phyloP scores from a whole-genome alignment of 2,329 filamentous ascomycete species.

The Sporothrix brunneoviolacea region DNA sequence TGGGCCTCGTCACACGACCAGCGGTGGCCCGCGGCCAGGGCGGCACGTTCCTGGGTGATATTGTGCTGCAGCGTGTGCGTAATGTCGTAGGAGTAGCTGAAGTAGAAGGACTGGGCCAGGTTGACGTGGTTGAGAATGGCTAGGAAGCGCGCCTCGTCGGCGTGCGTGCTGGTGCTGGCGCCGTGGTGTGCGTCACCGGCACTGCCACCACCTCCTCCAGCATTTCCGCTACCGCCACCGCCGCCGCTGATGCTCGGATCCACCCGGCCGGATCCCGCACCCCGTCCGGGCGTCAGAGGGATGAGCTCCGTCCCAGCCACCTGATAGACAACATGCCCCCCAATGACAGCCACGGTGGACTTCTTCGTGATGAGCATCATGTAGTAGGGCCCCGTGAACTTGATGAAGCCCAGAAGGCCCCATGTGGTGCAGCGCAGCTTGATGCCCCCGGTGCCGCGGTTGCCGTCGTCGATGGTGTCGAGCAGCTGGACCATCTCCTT shows the following conservation, averaged over 20 bases:
- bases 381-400: constrained; percentile 92
- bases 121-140: constrained; percentile 87
- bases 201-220: not conserved
- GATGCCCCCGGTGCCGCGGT: constrained; percentile 82
- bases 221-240: not conserved
- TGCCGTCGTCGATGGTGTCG: constrained; percentile 91
- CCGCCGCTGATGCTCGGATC: not conserved
- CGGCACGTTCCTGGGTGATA: constrained; percentile 70
- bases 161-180: constrained; percentile 41
- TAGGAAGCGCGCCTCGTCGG: constrained; percentile 84
- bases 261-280: not conserved
- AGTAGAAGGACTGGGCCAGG: constrained; percentile 88
- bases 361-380: constrained; percentile 96
- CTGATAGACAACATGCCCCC: constrained; percentile 93
- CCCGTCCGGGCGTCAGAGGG: constrained; percentile 68
- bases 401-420: constrained; percentile 91
- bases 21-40: constrained; percentile 57
- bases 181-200: constrained; percentile 21
- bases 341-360: constrained; percentile 91
- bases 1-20: constrained; percentile 57
- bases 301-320: constrained; percentile 90
- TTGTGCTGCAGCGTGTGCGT: constrained; percentile 90
- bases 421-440: constrained; percentile 85
- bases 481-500: constrained; percentile 90
- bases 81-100: constrained; percentile 96